Conservation (phyloP, 495 filamentous ascomycete genomes). For the Penicillium daleae region DNA sequence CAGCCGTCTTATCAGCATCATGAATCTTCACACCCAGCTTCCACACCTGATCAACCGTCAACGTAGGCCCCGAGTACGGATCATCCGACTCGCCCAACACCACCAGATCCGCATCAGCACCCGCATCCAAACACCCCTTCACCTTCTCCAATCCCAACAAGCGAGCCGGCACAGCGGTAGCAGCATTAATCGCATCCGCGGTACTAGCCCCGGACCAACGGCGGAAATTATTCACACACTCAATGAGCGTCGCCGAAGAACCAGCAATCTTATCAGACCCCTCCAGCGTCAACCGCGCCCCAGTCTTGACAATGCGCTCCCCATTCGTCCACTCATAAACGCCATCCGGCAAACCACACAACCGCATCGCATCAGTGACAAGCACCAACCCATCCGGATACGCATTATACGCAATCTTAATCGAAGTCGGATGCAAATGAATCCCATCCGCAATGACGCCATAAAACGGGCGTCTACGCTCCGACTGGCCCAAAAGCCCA, state of each 20-base stretch:
- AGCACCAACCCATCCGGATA: conserved; percentile 59
- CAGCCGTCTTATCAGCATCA: conserved; percentile 37
- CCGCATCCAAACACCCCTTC: conserved; percentile 69
- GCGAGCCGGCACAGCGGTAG: conserved; percentile 71
- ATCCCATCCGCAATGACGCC: conserved; percentile 66
- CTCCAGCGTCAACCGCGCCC: conserved; percentile 66
- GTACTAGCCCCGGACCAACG: conserved; percentile 68
- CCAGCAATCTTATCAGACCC: conserved; percentile 73
- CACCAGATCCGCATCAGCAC: conserved; percentile 80
- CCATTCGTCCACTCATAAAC: conserved; percentile 81
- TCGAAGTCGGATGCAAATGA: conserved; percentile 63
- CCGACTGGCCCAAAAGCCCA: conserved; percentile 64
- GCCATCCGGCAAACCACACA: conserved; percentile 74
- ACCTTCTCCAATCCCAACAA: conserved; percentile 69
- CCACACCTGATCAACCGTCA: conserved; percentile 75
- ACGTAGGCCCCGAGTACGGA: conserved; percentile 41
- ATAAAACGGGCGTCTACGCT: conserved; percentile 56
- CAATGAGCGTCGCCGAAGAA: conserved; percentile 70
- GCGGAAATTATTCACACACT: conserved; percentile 81
- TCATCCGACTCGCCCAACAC: conserved; percentile 62
- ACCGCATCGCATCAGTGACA: conserved; percentile 64
- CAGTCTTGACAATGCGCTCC: conserved; percentile 68
- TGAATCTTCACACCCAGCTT: conserved; percentile 67
- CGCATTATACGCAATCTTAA: conserved; percentile 62
- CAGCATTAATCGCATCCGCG: conserved; percentile 67